Evolutionary conservation across 345 rosid genomes (phyloP), one percentile per base, ranked within the genome.

Genomic region (Mangifera indica): DNA sequence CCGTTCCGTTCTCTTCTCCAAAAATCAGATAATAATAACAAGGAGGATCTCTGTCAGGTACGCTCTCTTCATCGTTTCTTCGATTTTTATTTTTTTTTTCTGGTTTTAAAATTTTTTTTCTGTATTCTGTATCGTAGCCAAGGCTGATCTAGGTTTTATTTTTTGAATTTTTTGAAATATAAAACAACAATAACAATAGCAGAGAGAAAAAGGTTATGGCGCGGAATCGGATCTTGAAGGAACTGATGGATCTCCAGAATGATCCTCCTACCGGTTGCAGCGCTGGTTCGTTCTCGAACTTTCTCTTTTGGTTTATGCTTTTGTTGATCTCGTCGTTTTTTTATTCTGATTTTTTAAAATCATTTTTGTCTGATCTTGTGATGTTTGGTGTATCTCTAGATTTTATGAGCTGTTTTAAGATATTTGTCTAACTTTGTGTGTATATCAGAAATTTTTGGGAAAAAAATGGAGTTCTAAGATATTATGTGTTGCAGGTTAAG

Each of bases 211-310:
- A 46, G 81, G 80, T 66, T 46, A 89, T 85, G 93, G 93, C 93
- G 45, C 87, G 91, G 80, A 89, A 89, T 74, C 91, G 93, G 86
- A 89, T 89, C 88, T 89, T 89, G 89, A 89, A 89, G 79, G 93
- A 89, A 85, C 88, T 82, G 81, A 89, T 86, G 87, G 91, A 89
- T 86, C 94, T 89, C 77, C 94, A 89, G 85, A 87, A 87, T 75
- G 90, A 87, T 83, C 94, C 91, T 86, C 94, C 88, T 74, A 86
- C 90, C 82, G 87, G 89, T 71, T 89, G 91, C 88, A 89, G 91
- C 88, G 93, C 93, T 78, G 93, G 93, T 89, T 51, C 29, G 34
- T 25, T 42, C 20, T 68, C 70, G 46, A 77, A 79, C 76, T 71
- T 3, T 10, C 1, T 10, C 1, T 32, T 55, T 70, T 37, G 29